Evolutionary conservation across 805 yeast genomes (phyloP).

Genomic region (Saturnispora halmiae): DNA sequence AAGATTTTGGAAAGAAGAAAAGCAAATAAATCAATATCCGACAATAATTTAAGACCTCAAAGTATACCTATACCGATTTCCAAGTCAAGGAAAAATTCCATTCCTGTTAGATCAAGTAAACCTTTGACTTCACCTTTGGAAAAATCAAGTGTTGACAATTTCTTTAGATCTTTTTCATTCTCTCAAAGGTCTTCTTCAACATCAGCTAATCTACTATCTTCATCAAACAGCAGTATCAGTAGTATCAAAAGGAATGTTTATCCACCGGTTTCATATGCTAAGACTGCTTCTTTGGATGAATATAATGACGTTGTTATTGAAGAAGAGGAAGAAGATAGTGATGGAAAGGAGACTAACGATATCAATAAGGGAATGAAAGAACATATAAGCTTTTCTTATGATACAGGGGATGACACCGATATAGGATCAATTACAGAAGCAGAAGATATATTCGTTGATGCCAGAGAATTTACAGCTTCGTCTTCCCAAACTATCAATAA

Average conservation of each 20-base stretch:
- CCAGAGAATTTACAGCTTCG: slow-evolving; percentile 1
- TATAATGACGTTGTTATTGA: slow-evolving; percentile 5
- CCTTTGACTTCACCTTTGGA: slow-evolving; percentile 40
- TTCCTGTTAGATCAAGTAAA: slow-evolving; percentile 37
- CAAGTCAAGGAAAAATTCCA: slow-evolving; percentile 13
- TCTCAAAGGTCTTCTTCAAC: slow-evolving; percentile 19
- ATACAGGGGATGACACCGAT: slow-evolving; percentile 4
- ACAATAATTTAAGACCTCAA: slow-evolving; percentile 1
- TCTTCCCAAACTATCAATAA: neutral
- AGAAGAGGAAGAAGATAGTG: slow-evolving; percentile 6
- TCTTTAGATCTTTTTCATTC: slow-evolving; percentile 30
- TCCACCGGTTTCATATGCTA: slow-evolving; percentile 6
- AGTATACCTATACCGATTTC: slow-evolving; percentile 4
- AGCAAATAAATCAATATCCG: slow-evolving; percentile 10
- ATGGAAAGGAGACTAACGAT: too few relatives aligned
- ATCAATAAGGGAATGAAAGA: too few relatives aligned
- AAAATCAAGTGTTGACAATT: slow-evolving; percentile 27
- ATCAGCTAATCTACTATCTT: slow-evolving; percentile 15
- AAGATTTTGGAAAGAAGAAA: slow-evolving; percentile 20
- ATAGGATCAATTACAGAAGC: slow-evolving; percentile 7
- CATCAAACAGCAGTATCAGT: slow-evolving; percentile 5
- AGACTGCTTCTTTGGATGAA: slow-evolving; percentile 5
- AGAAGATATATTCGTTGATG: slow-evolving; percentile 7
- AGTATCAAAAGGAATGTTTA: neutral
- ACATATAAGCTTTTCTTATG: too few relatives aligned